A percentile compares a stretch with the other conserved stretches of the same genome.
These are phyloP conservation scores for Colletotrichum spinosum DNA, from an alignment of 2,329 filamentous ascomycete genomes.

Conservation along the genomic window DNA sequence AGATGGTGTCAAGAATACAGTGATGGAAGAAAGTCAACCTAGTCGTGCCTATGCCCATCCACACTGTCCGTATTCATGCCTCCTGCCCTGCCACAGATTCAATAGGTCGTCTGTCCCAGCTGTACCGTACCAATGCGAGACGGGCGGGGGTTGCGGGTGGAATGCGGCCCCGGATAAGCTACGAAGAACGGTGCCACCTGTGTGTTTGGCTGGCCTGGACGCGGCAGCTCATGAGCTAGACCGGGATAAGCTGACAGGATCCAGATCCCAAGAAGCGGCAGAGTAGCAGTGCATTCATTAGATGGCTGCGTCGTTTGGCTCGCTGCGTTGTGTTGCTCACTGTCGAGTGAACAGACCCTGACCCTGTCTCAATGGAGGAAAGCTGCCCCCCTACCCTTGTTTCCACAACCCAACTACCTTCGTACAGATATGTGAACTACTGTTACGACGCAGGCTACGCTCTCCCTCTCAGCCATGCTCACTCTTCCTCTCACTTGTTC, in stretches of 20 bases:
- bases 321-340: background rate
- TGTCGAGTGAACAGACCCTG: no score
- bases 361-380: no score
- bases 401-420: no score
- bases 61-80: no score
- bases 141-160: slow-evolving; percentile 14
- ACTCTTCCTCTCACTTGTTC: no score
- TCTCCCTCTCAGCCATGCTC: no score
- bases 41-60: no score
- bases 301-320: background rate
- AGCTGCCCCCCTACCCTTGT: no score
- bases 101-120: slow-evolving; percentile 10
- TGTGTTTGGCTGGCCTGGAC: slow-evolving; percentile 9
- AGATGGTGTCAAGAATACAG: no score
- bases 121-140: slow-evolving; percentile 19
- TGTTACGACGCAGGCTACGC: no score
- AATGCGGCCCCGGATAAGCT: slow-evolving; percentile 6
- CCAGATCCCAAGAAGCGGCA: slow-evolving; percentile 29
- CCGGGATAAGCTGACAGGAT: slow-evolving; percentile 33
- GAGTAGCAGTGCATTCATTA: slow-evolving; percentile 18
- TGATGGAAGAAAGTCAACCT: no score
- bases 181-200: background rate
- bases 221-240: slow-evolving; percentile 16
- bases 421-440: no score
- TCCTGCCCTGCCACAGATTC: background rate